Evolutionary conservation across 768 basidiomycete species (phyloP).

Genomic region (Lactarius trivialis): DNA sequence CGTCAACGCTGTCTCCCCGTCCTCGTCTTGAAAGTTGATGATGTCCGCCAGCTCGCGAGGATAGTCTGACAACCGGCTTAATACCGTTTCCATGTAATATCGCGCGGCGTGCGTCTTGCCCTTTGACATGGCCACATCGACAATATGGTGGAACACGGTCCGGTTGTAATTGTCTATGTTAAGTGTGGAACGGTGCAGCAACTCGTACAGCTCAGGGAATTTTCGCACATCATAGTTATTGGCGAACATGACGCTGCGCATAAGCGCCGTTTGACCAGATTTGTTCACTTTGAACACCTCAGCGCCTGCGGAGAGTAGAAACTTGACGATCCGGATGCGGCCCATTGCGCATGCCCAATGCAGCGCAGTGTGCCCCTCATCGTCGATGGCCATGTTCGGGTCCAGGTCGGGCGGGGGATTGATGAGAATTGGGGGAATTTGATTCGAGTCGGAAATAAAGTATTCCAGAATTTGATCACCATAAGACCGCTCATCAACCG

Average conservation of each 20-base stretch:
- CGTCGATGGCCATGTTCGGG: conserved; percentile 94
- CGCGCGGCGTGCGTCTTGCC: conserved; percentile 96
- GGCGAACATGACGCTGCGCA: conserved; percentile 99
- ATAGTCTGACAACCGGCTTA: conserved; percentile 81
- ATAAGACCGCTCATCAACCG: conserved; percentile 60
- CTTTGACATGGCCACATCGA: conserved; percentile 95
- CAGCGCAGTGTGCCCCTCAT: conserved; percentile 93
- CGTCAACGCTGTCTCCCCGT: conserved; percentile 95
- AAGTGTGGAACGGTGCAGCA: conserved; percentile 94
- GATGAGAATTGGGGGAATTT: conserved; percentile 82
- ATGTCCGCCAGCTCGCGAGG: conserved; percentile 96
- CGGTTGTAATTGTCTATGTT: conserved; percentile 98
- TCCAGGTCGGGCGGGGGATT: conserved; percentile 88
- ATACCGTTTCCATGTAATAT: conserved; percentile 97
- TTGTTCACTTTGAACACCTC: conserved; percentile 97
- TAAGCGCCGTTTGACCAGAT: conserved; percentile 92
- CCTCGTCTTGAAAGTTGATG: conserved; percentile 98
- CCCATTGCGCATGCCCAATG: conserved; percentile 99
- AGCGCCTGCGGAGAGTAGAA: conserved; percentile 87
- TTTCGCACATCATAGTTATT: conserved; percentile 99
- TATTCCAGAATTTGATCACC: conserved; percentile 96
- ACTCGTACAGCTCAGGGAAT: conserved; percentile 94
- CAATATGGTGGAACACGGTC: conserved; percentile 96
- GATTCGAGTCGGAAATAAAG: conserved; percentile 95
- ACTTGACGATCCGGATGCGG: conserved; percentile 89